Percentiles rank a stretch among this genome's conserved stretches.
These are phyloP conservation scores for Centaurea solstitialis DNA, from an alignment of 129 eudicot species.

Conservation along the genomic window DNA sequence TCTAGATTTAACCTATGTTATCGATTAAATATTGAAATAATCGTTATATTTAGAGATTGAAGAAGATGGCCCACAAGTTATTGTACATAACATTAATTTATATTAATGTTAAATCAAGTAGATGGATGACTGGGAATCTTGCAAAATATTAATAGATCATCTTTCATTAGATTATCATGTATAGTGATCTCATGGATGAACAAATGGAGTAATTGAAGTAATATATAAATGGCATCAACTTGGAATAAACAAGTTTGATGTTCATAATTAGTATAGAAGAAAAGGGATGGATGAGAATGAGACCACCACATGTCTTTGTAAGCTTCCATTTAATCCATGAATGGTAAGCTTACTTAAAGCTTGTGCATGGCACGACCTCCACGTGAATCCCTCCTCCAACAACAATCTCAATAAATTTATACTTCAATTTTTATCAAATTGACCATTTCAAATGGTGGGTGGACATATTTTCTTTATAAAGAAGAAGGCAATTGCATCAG, in stretches of 20 bases:
- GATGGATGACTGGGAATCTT: not conserved
- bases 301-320: not conserved
- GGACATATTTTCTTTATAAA: not conserved
- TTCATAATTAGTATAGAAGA: not conserved
- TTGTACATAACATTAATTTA: not conserved
- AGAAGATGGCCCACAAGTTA: not conserved
- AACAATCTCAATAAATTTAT: not conserved
- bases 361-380: not conserved
- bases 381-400: conserved; percentile 13
- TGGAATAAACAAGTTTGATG: not conserved
- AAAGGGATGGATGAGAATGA: not conserved
- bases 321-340: not conserved
- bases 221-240: not conserved
- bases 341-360: not conserved
- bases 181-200: not conserved
- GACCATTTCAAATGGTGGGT: not conserved
- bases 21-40: not conserved
- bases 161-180: not conserved
- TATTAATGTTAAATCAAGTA: not conserved
- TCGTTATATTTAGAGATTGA: not conserved
- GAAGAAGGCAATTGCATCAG: not conserved
- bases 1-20: too few relatives aligned
- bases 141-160: not conserved
- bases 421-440: not conserved
- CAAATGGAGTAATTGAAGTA: not conserved